Base-by-base conservation (phyloP, 495 filamentous ascomycete species). In the Choiromyces venosus region DNA sequence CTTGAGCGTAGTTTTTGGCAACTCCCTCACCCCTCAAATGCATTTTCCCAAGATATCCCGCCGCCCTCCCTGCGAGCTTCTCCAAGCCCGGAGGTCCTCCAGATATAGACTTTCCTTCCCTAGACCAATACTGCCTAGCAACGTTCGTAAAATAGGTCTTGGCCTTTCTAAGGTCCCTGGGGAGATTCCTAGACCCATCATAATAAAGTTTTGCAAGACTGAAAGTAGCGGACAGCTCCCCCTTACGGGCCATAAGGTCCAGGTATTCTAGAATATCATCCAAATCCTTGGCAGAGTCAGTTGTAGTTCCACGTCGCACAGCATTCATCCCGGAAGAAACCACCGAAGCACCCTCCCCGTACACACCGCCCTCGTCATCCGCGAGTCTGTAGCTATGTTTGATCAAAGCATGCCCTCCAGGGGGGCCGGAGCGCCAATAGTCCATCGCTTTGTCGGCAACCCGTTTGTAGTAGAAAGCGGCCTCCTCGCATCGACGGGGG, bases 191-290 rank as follows among this genome's bases (percentile, higher is more conserved):
- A 35, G 91, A 89, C 0, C 95, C 95, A 72, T 98, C 94, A 78
- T 97, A 98, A 77, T 97, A 89, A 73, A 97, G 88, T 72, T 91
- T 89, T 29, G 92, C 95, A 0, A 99, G 85, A 70, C 90, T 93
- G 81, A 93, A 97, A 0, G 93, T 96, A 4, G 95, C 93, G 79
- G 93, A 95, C 74, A 96, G 87, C 77, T 98, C 93, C 8, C 94
- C 94, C 80, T 97, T 97, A 73, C 93, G 88, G 9, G 93, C 93
- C 89, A 97, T 91, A 68, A 98, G 85, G 81, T 97, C 93, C 77
- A 97, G 84, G 77, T 96, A 99, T 82, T 99, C 95, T 70, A 98
- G 87, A 25, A 98, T 89, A 82, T 98, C 94, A 72, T 97, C 95
- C 65, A 97, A 86, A 19, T 92, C 91, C 3, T 93, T 92, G 71